A percentile compares a stretch with the other conserved stretches of the same genome.
Conservation (phyloP, 2,329 filamentous ascomycete species). For the Microcyclosporella mali region DNA sequence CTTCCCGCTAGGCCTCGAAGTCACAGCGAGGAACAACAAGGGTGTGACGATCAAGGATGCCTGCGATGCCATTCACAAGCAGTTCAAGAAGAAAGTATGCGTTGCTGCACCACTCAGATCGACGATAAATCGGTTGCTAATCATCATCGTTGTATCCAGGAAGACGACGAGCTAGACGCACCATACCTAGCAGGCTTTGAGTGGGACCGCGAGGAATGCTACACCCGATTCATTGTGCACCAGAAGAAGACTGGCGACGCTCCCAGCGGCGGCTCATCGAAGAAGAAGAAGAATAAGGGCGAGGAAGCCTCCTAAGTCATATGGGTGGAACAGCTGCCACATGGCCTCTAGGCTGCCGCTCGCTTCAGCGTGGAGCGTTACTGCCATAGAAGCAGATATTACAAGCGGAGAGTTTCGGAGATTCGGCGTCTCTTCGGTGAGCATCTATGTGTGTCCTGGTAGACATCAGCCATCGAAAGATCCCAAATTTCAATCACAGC, state of each 20-base stretch:
- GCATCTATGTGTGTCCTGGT: conserved; percentile 7
- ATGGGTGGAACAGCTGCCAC: neutral
- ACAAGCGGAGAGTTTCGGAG: neutral
- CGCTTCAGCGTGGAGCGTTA: conserved; percentile 9
- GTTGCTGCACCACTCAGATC: neutral
- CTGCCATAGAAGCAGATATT: neutral
- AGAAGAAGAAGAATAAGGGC: conserved; percentile 51
- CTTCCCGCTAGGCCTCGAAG: conserved; percentile 80
- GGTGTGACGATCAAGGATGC: conserved; percentile 97
- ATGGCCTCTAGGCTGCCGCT: conserved; percentile 9
- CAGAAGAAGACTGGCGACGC: conserved; percentile 64
- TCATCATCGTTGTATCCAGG: conserved; percentile 44
- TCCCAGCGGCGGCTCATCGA: conserved; percentile 47
- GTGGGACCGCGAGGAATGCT: conserved; percentile 91
- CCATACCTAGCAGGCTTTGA: conserved; percentile 91
- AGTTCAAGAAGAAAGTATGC: conserved; percentile 89
- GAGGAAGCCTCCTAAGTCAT: conserved; percentile 25
- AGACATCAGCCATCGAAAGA: conserved; percentile 2
- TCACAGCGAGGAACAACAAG: conserved; percentile 84
- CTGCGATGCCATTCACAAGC: conserved; percentile 89
- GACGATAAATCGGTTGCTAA: neutral
- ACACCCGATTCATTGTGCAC: conserved; percentile 81
- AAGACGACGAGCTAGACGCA: conserved; percentile 82
- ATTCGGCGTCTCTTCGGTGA: conserved; percentile 1
- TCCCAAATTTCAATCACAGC: too few species aligned